Evolutionary conservation across 257 asterid genomes (phyloP), one percentile per base, ranked within the genome.

Genomic region (Solanum commersonii): DNA sequence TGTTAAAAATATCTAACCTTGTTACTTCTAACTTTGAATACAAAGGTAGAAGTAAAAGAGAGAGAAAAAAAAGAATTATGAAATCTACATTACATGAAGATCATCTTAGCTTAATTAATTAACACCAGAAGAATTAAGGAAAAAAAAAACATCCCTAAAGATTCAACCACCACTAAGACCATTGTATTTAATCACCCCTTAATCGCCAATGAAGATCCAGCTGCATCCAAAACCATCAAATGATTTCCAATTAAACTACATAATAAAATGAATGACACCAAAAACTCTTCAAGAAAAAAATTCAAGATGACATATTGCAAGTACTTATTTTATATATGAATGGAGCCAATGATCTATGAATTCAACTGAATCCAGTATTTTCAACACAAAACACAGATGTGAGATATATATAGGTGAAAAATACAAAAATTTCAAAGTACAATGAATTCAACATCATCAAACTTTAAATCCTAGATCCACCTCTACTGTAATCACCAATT

Each of bases 141-240:
- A 31, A 13, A 25, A 16, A 86, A 86, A 12, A 74, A 40, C 56
- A 84, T 35, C 59, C 85, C 88, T 85, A 86, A 86, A 85, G 71
- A 65, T 70, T 65, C 25, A 60, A 77, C 16, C 87, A 65, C 68
- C 78, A 40, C 86, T 88, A 40, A 42, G 34, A 40, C 35, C 42
- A 8, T 84, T 20, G 78, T n/a, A 60, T n/a, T 25, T 35, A 6
- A 70, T 88, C 49, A 84, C 37, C 88, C 92, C 73, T 70, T 90
- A 88, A 68, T 67, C 20, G 56, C 63, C 68, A 74, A 89, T 44
- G 93, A 86, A 63, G 91, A 63, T 83, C 87, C 91, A 83, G 65
- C 93, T 91, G 90, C 90, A 82, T 82, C 86, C 86, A 82, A 49
- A 82, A 49, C 29, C 67, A 82, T 29, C 70, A 82, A 82, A 82